Conservation (phyloP, 257 asterid species). For the Scutellaria barbata region DNA sequence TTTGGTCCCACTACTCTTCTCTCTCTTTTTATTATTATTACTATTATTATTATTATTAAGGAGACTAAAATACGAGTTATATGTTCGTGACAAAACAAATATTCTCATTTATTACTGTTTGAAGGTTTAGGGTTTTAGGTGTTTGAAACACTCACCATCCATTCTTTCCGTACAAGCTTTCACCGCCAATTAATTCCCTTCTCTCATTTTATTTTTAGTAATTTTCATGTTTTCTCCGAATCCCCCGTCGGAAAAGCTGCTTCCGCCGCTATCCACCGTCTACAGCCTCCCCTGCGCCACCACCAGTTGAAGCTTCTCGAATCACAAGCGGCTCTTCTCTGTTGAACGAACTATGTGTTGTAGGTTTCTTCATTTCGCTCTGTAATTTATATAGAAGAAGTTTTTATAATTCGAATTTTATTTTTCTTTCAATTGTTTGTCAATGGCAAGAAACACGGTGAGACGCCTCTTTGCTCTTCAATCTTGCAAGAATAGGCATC, state of each 20-base stretch:
- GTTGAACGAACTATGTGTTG: constrained; percentile 21
- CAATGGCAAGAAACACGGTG: constrained; percentile 66
- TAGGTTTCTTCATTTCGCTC: constrained; percentile 28
- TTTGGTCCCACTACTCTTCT: no score
- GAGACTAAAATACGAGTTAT: no score
- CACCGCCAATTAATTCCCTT: not conserved
- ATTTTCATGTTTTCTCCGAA: not conserved
- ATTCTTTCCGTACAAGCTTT: not conserved
- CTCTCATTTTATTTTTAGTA: constrained; percentile 17
- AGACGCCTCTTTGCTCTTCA: constrained; percentile 52
- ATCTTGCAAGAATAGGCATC: constrained; percentile 41
- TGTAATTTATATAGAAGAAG: not conserved
- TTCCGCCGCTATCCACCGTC: constrained; percentile 27
- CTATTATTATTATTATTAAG: no score
- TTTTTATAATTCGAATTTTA: not conserved
- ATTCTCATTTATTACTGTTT: no score
- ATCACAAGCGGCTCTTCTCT: not conserved
- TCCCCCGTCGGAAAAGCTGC: constrained; percentile 25
- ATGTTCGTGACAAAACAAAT: no score
- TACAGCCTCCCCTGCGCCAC: not conserved
- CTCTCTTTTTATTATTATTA: no score
- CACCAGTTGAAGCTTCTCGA: constrained; percentile 13
- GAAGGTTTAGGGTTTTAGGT: constrained; percentile 16
- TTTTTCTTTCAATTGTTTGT: constrained; percentile 10
- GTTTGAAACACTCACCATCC: not conserved